phyloP scores from a whole-genome alignment of 345 rosid species.

The Hibiscus trionum region DNA sequence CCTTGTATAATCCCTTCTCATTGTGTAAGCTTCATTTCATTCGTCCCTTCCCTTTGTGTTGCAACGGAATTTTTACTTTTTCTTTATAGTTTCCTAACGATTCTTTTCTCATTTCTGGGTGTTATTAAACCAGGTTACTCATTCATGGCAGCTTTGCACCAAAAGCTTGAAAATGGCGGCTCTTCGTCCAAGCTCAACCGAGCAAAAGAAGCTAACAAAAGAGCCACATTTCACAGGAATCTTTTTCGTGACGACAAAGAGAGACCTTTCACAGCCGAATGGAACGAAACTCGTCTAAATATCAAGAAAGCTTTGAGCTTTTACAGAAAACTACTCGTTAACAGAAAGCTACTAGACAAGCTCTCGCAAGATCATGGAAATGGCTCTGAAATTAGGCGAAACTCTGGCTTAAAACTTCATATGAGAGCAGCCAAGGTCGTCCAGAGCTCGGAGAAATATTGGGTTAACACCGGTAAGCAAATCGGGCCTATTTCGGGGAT shows the following conservation, averaged over 20 bases:
- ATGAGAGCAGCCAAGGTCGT: constrained; percentile 42
- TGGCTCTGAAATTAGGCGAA: not conserved
- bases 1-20: no score
- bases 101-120: no score
- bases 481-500: constrained; percentile 68
- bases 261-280: not conserved
- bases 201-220: not conserved
- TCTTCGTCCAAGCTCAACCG: no score
- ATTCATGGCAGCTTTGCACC: no score
- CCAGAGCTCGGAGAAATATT: constrained; percentile 26
- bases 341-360: not conserved
- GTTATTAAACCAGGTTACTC: no score
- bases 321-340: not conserved
- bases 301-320: not conserved
- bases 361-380: not conserved
- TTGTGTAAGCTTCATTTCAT: no score
- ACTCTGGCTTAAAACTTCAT: constrained; percentile 25
- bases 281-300: not conserved
- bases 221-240: not conserved
- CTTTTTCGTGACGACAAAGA: not conserved
- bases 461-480: constrained; percentile 29
- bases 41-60: no score
- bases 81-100: no score
- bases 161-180: no score
- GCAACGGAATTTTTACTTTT: no score